These are phyloP conservation scores for Talaromyces funiculosus DNA, from an alignment of 2,329 filamentous ascomycete species.

Conservation along the genomic window DNA sequence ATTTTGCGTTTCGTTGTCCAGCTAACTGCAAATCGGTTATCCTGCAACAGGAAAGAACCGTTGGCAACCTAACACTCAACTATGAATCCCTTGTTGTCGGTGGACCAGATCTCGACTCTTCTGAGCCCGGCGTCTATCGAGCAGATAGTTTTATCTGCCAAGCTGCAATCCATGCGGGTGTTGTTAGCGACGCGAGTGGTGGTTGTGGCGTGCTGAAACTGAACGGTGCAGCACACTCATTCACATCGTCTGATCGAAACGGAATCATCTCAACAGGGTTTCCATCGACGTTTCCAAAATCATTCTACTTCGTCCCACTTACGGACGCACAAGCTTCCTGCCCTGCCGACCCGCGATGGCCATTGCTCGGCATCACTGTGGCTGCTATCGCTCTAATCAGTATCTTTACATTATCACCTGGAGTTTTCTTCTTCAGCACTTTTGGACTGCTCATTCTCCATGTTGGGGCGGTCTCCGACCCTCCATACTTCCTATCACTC, in stretches of 20 bases:
- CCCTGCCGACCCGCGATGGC: conserved; percentile 76
- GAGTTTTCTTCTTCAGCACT: conserved; percentile 75
- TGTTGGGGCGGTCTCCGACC: conserved; percentile 82
- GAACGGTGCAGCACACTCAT: conserved; percentile 62
- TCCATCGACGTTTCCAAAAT: conserved; percentile 81
- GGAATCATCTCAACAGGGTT: conserved; percentile 74
- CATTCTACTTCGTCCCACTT: conserved; percentile 70
- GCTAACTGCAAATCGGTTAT: conserved; percentile 46
- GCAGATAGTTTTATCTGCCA: conserved; percentile 86
- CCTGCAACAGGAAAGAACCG: conserved; percentile 46
- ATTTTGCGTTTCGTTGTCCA: conserved; percentile 52
- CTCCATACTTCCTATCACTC: conserved; percentile 63
- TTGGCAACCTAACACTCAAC: conserved; percentile 48
- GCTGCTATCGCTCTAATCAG: conserved; percentile 73
- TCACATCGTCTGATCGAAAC: conserved; percentile 59
- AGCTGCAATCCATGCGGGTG: conserved; percentile 75
- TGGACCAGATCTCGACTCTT: conserved; percentile 36
- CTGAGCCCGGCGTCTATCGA: conserved; percentile 61
- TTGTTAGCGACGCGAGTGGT: conserved; percentile 64
- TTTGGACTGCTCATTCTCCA: conserved; percentile 85
- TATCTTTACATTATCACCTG: conserved; percentile 71
- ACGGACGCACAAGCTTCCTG: conserved; percentile 50
- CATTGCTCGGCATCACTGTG: conserved; percentile 72
- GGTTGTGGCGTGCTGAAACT: conserved; percentile 78
- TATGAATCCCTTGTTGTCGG: conserved; percentile 51